Evolutionary conservation across 2,329 filamentous ascomycete genomes (phyloP).

Genomic region (Aspergillus sp.): DNA sequence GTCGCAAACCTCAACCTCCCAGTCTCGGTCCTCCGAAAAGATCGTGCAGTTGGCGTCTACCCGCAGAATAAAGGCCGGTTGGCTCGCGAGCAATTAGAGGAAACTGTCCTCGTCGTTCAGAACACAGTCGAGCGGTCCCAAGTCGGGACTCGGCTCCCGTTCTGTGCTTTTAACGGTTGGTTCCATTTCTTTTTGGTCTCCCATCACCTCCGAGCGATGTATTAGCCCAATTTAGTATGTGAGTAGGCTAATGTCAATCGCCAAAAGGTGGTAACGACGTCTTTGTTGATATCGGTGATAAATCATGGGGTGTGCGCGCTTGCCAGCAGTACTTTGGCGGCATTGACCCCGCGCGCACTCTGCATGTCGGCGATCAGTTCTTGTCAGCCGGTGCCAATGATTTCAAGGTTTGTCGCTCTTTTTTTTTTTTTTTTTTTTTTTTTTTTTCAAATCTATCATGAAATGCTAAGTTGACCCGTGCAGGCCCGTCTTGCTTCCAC

Average conservation of each 20-base stretch:
- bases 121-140: conserved; percentile 82
- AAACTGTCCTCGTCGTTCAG: conserved; percentile 92
- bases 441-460: too few species aligned
- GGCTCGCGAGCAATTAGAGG: conserved; percentile 85
- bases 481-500: conserved; percentile 82
- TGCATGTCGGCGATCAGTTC: conserved; percentile 96
- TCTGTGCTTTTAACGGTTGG: conserved; percentile 90
- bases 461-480: neutral
- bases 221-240: too few species aligned
- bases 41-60: conserved; percentile 78
- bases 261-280: conserved; percentile 78
- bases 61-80: conserved; percentile 67
- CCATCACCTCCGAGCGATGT: neutral
- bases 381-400: conserved; percentile 93
- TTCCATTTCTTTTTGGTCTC: neutral
- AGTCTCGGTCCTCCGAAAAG: conserved; percentile 80
- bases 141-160: conserved; percentile 71
- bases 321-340: conserved; percentile 88
- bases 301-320: conserved; percentile 89
- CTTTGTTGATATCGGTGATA: conserved; percentile 98
- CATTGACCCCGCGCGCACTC: conserved; percentile 72
- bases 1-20: conserved; percentile 76
- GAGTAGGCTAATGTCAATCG: neutral
- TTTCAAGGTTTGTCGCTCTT: conserved; percentile 67
- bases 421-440: too few species aligned